Evolutionary conservation across 2,329 filamentous ascomycete genomes (phyloP).

Genomic region (Pseudocercospora musae): DNA sequence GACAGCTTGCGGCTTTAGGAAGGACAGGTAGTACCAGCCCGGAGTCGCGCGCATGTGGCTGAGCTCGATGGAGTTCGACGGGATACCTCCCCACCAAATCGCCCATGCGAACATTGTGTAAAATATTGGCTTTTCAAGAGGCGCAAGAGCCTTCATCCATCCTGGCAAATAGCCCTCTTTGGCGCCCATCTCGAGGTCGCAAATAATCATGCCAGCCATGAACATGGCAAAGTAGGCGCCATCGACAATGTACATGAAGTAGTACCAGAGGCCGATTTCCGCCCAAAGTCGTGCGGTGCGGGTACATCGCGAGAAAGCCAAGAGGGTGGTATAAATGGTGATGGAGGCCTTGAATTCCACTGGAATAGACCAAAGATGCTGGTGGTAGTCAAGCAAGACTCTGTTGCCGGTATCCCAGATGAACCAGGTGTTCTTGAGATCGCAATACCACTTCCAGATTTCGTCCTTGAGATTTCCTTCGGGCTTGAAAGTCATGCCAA

Average conservation of each 20-base stretch:
- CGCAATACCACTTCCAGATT: constrained; percentile 50
- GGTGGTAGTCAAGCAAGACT: constrained; percentile 58
- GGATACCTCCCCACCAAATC: constrained; percentile 60
- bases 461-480: constrained; percentile 48
- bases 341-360: constrained; percentile 64
- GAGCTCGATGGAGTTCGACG: constrained; percentile 52
- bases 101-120: constrained; percentile 52
- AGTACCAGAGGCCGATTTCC: constrained; percentile 54
- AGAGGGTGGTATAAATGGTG: constrained; percentile 56
- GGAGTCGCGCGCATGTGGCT: constrained; percentile 52
- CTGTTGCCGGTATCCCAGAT: constrained; percentile 58
- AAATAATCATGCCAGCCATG: constrained; percentile 58
- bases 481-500: constrained; percentile 23
- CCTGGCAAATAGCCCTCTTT: constrained; percentile 50
- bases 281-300: constrained; percentile 55
- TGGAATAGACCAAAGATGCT: constrained; percentile 63
- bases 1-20: constrained; percentile 42
- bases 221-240: constrained; percentile 62
- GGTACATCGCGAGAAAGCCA: constrained; percentile 57
- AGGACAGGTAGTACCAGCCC: constrained; percentile 60
- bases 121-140: constrained; percentile 52
- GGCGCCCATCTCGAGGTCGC: constrained; percentile 59
- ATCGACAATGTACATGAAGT: constrained; percentile 67
- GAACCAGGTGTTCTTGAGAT: constrained; percentile 68
- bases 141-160: constrained; percentile 47